phyloP scores from a whole-genome alignment of 73 alveolate species.

The Tetrahymena borealis region DNA sequence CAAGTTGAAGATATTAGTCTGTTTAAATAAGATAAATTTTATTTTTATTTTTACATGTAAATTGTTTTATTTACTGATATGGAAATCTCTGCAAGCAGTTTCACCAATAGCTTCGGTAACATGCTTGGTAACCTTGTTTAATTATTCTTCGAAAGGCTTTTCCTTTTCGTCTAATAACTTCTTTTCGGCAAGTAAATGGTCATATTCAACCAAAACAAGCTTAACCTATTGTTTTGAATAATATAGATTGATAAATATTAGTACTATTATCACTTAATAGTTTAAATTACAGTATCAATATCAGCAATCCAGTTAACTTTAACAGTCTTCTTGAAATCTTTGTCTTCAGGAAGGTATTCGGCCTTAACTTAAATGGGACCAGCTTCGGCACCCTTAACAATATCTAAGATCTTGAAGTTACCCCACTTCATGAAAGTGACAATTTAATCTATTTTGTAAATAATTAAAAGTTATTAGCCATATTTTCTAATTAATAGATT shows the following conservation, averaged over 20 bases:
- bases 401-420: slow-evolving; percentile 11
- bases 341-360: slow-evolving; percentile 65
- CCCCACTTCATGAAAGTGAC: slow-evolving; percentile 45
- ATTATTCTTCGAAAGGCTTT: slow-evolving; percentile 63
- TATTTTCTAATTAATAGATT: background rate
- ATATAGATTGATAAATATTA: background rate
- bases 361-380: slow-evolving; percentile 29
- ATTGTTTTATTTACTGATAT: background rate
- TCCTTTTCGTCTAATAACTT: slow-evolving; percentile 72
- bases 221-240: slow-evolving; percentile 37
- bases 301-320: slow-evolving; percentile 84
- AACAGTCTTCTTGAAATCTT: slow-evolving; percentile 81
- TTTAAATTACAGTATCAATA: slow-evolving; percentile 4
- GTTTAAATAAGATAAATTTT: too few species aligned
- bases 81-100: slow-evolving; percentile 53
- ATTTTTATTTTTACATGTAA: background rate
- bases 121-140: slow-evolving; percentile 69
- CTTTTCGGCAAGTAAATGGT: slow-evolving; percentile 76
- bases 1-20: slow-evolving; percentile 79
- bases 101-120: slow-evolving; percentile 83
- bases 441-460: background rate
- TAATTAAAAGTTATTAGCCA: background rate
- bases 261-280: background rate
- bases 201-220: slow-evolving; percentile 82
- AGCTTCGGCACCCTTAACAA: slow-evolving; percentile 8